Conservation (phyloP, 768 basidiomycete species). For the Dentipellis sp. region DNA sequence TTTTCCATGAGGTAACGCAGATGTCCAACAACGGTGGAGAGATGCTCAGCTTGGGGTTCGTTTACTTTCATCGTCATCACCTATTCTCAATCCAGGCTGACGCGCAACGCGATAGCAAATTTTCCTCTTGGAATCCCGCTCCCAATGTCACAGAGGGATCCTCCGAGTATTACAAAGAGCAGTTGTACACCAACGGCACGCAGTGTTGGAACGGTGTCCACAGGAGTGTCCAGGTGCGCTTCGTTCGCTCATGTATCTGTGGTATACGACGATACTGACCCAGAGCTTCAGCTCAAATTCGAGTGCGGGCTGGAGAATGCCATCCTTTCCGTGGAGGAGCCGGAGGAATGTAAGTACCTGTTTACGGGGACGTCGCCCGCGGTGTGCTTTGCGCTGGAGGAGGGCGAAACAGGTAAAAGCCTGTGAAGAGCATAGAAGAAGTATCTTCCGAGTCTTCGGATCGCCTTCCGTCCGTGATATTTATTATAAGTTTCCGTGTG, state of each 20-base stretch:
- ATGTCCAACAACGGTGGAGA: constrained; percentile 76
- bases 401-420: constrained; percentile 21
- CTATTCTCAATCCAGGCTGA: background rate
- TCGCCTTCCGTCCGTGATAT: no score
- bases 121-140: constrained; percentile 70
- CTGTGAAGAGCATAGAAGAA: no score
- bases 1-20: constrained; percentile 83
- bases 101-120: constrained; percentile 40
- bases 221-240: constrained; percentile 56
- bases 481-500: no score
- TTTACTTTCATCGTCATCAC: constrained; percentile 4
- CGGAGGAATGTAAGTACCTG: constrained; percentile 95
- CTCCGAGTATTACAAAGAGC: constrained; percentile 70
- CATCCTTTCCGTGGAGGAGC: constrained; percentile 68
- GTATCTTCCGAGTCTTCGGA: no score
- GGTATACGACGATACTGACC: no score
- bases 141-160: constrained; percentile 47
- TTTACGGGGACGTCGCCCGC: constrained; percentile 82
- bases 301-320: constrained; percentile 83
- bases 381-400: constrained; percentile 54
- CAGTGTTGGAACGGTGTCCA: constrained; percentile 97
- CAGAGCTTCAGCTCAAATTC: constrained; percentile 36
- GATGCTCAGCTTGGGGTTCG: constrained; percentile 77
- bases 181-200: constrained; percentile 75
- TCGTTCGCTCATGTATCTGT: no score